Conservation (phyloP, 2,329 filamentous ascomycete species). For the Tolypocladium album region DNA sequence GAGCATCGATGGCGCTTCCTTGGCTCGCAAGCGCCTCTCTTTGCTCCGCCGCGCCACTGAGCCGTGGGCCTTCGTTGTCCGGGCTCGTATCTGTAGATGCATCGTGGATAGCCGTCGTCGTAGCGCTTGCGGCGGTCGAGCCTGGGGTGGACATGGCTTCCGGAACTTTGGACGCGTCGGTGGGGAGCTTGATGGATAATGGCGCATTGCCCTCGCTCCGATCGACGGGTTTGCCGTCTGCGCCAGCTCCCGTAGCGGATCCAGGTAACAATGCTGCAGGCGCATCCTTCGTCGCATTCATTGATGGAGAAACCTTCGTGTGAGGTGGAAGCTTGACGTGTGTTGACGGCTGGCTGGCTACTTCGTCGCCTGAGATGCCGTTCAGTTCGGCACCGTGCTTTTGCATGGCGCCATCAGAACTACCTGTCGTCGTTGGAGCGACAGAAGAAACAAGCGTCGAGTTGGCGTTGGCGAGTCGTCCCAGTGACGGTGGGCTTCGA, state of each 20-base stretch:
- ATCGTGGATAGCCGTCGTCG: slow-evolving; percentile 59
- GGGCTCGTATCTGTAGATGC: slow-evolving; percentile 66
- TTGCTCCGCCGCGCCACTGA: slow-evolving; percentile 36
- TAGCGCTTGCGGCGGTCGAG: slow-evolving; percentile 64
- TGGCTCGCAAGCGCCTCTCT: slow-evolving; percentile 26
- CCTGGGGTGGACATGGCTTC: slow-evolving; percentile 43
- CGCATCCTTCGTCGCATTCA: slow-evolving; percentile 1
- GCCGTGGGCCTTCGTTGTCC: slow-evolving; percentile 53
- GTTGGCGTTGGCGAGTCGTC: not conserved
- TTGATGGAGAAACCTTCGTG: slow-evolving; percentile 16
- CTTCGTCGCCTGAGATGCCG: not conserved
- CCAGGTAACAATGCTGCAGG: not conserved
- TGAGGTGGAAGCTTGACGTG: slow-evolving; percentile 21
- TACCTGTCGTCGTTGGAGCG: not conserved
- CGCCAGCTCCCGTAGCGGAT: not conserved
- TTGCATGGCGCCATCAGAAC: not conserved
- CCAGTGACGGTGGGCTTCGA: not conserved
- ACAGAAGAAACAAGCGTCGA: not conserved
- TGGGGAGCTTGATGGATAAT: slow-evolving; percentile 21
- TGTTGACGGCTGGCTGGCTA: slow-evolving; percentile 6
- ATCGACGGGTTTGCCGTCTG: not conserved
- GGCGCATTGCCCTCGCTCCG: not conserved
- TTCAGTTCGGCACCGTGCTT: not conserved
- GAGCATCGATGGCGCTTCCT: not conserved
- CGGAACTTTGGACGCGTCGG: slow-evolving; percentile 23